These are phyloP conservation scores for Stemphylium lycopersici DNA, from an alignment of 2,329 filamentous ascomycete genomes.

Conservation along the genomic window DNA sequence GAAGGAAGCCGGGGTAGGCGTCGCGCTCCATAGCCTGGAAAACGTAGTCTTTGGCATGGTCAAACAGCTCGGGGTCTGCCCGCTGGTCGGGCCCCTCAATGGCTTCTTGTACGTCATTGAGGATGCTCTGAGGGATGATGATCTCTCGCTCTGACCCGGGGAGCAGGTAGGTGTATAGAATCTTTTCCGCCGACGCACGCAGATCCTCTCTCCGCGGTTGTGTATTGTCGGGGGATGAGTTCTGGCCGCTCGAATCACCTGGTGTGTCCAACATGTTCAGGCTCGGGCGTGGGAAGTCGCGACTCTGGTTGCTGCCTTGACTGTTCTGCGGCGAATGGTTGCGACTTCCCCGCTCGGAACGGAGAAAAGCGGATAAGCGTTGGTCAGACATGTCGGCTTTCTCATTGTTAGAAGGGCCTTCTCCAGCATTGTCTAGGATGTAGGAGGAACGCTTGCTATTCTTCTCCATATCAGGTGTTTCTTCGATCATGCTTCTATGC, in stretches of 20 bases:
- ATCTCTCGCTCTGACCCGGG: slow-evolving; percentile 97
- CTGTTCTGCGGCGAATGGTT: slow-evolving; percentile 58
- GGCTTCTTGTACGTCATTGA: slow-evolving; percentile 80
- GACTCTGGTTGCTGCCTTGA: slow-evolving; percentile 58
- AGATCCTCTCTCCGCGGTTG: slow-evolving; percentile 72
- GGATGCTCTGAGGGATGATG: slow-evolving; percentile 85
- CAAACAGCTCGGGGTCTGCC: slow-evolving; percentile 96
- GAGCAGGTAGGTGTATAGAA: slow-evolving; percentile 95
- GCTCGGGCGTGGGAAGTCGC: slow-evolving; percentile 61
- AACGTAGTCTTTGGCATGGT: slow-evolving; percentile 97
- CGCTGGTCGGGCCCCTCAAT: slow-evolving; percentile 85
- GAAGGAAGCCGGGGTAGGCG: slow-evolving; percentile 95
- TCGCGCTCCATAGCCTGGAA: slow-evolving; percentile 99
- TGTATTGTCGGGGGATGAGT: slow-evolving; percentile 42
- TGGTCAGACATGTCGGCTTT: slow-evolving; percentile 77
- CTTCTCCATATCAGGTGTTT: slow-evolving; percentile 89
- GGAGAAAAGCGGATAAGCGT: slow-evolving; percentile 87
- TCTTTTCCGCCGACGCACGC: slow-evolving; percentile 92
- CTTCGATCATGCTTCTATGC: slow-evolving; percentile 87
- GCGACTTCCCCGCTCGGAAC: slow-evolving; percentile 59
- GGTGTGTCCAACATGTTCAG: slow-evolving; percentile 71
- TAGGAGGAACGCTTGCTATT: slow-evolving; percentile 84
- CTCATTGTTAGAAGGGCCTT: slow-evolving; percentile 63
- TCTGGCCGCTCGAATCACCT: slow-evolving; percentile 54
- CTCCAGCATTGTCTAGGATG: slow-evolving; percentile 70